phyloP scores from a whole-genome alignment of 1,284 basidiomycete genomes.

The Cryptococcus deneoformans region DNA sequence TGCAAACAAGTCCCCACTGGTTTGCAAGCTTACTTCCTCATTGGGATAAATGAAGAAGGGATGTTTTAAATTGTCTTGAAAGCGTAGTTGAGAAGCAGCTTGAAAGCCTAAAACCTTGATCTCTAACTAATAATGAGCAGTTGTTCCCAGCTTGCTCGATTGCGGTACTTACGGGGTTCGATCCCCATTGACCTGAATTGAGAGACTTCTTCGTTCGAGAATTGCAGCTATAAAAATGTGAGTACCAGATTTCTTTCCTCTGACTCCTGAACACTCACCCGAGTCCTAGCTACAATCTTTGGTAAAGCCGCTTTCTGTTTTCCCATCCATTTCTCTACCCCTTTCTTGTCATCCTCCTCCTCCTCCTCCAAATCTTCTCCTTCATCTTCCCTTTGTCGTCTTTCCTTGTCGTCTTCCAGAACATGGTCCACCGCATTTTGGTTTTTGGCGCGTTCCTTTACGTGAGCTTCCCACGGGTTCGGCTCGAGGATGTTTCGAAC shows the following conservation, averaged over 20 bases:
- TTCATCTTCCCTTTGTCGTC: conserved; percentile 15
- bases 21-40: conserved; percentile 62
- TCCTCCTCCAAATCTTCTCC: conserved; percentile 42
- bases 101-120: conserved; percentile 94
- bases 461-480: conserved; percentile 43
- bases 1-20: not conserved
- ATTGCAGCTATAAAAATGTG: conserved; percentile 62
- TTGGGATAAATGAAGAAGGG: conserved; percentile 90
- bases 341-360: conserved; percentile 51
- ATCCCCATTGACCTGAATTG: conserved; percentile 75
- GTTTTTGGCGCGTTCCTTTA: conserved; percentile 19
- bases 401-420: conserved; percentile 22
- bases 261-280: conserved; percentile 41
- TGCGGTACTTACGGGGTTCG: conserved; percentile 60
- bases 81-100: conserved; percentile 62
- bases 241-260: not conserved
- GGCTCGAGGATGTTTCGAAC: conserved; percentile 40
- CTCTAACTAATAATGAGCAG: conserved; percentile 20
- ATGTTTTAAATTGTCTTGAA: conserved; percentile 90
- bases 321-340: conserved; percentile 1
- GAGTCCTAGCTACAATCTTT: conserved; percentile 38
- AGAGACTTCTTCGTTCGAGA: conserved; percentile 76
- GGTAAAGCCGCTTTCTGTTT: conserved; percentile 6
- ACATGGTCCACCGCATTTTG: conserved; percentile 28
- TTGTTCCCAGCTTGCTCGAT: not conserved